Base-by-base conservation (phyloP, 2,329 filamentous ascomycete genomes). In the Hypoxylon sp. region DNA sequence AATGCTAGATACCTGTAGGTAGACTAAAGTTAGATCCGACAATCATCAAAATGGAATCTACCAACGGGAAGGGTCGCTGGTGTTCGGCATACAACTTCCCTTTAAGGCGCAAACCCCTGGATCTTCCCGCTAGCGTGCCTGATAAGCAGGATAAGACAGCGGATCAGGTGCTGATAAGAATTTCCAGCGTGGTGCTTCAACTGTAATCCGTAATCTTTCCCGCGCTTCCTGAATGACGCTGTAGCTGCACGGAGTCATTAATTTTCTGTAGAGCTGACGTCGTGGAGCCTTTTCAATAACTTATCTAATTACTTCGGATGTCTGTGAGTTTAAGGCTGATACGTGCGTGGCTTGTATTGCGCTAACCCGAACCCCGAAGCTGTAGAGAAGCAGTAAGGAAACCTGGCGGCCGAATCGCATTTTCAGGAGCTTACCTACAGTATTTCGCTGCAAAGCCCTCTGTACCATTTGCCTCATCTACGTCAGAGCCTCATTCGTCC, bases 81-180 rank as follows among this genome's bases (percentile, higher is more conserved):
- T 19, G 50, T 34, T 63, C 56, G 57, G 43, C 39, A 54, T 55
- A 50, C 14, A 29, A 47, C 29, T n/a, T 30, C 29, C 54, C 21
- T 27, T 50, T 39, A 9, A 32, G 54, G 45, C 23, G 27, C 14
- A 39, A 70, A 30, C 65, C 69, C 69, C 67, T 69, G 67, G 62
- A 71, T 70, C 50, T 52, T 69, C 55, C 65, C 61, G 63, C 56
- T 74, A 73, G 74, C 65, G 72, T 48, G 58, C 14, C 37, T 27
- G 73, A 74, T 73, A 69, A 61, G 66, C 19, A 54, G 25, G 68
- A 73, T 73, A 74, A 72, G 70, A 34, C 29, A 32, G 60, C 64
- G 55, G 59, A 70, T 70, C 66, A 67, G 63, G 66, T 67, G 63
- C 55, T 60, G 74, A 76, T 76, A 76, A 75, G 70, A 64, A 70